These are phyloP conservation scores for Paspalum notatum DNA, from an alignment of 176 grass and related monocot species.

Conservation along the genomic window DNA sequence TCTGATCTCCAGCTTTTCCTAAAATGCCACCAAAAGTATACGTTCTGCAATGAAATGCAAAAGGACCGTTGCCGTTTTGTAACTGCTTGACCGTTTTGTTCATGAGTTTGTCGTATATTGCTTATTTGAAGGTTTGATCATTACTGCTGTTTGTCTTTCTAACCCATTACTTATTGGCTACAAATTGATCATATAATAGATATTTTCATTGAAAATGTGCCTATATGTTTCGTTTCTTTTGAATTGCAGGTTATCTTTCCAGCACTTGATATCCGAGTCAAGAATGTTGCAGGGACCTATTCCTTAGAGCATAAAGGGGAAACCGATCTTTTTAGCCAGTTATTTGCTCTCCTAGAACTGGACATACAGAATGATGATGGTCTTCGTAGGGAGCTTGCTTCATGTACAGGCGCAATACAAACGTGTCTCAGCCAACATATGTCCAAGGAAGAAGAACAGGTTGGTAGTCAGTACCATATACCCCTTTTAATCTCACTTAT, in stretches of 20 bases:
- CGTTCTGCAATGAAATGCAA: neutral
- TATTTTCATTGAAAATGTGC: constrained; percentile 2
- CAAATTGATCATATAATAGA: neutral
- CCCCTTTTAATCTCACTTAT: constrained; percentile 25
- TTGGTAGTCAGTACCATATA: constrained; percentile 38
- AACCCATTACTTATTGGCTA: neutral
- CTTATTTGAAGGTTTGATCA: neutral
- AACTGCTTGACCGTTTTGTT: constrained; percentile 26
- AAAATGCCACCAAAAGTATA: constrained; percentile 33
- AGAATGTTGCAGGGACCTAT: constrained; percentile 93
- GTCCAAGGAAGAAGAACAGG: constrained; percentile 99
- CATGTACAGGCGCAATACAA: constrained; percentile 86
- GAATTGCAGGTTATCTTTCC: constrained; percentile 91
- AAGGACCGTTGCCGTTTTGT: neutral
- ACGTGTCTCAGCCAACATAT: constrained; percentile 93
- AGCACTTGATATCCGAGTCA: constrained; percentile 92
- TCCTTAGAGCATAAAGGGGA: constrained; percentile 96
- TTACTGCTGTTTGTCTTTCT: constrained; percentile 21
- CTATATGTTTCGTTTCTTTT: constrained; percentile 34
- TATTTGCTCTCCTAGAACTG: constrained; percentile 63
- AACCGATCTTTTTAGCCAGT: constrained; percentile 69
- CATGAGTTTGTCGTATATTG: neutral
- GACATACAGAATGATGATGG: constrained; percentile 72
- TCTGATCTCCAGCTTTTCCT: constrained; percentile 15
- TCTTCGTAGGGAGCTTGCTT: constrained; percentile 87